Conservation (phyloP, 2,329 filamentous ascomycete genomes). For the Calonectria fujianensis region DNA sequence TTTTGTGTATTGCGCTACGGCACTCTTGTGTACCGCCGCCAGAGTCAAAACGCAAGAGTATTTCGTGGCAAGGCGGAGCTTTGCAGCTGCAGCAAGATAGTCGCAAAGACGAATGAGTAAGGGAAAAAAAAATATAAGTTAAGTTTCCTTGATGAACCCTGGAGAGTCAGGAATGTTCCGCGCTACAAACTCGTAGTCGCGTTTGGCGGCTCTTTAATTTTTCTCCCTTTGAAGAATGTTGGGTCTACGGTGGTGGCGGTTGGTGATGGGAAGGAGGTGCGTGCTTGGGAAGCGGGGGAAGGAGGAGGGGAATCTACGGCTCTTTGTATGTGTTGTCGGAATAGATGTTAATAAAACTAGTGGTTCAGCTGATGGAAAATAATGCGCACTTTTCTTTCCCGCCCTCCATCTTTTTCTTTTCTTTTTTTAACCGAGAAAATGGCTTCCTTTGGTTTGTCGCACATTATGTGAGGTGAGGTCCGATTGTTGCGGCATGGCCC, state of each 20-base stretch:
- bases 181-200: background rate
- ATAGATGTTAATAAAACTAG: background rate
- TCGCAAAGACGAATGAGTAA: background rate
- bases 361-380: background rate
- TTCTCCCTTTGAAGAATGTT: background rate
- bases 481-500: slow-evolving; percentile 22
- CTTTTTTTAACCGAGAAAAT: slow-evolving; percentile 23
- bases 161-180: slow-evolving; percentile 18
- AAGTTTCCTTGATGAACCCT: background rate
- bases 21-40: slow-evolving; percentile 12
- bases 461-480: slow-evolving; percentile 26
- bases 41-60: slow-evolving; percentile 8
- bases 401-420: background rate
- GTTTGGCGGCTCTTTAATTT: background rate
- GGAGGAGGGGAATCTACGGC: background rate
- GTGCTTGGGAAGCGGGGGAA: background rate
- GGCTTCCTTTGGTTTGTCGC: slow-evolving; percentile 25
- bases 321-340: slow-evolving; percentile 11
- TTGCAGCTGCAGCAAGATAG: slow-evolving; percentile 1
- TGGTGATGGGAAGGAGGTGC: background rate
- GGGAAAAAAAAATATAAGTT: background rate
- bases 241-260: slow-evolving; percentile 5
- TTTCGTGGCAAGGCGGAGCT: background rate
- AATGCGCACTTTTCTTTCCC: slow-evolving; percentile 3
- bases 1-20: background rate